phyloP scores from a whole-genome alignment of 2,329 filamentous ascomycete genomes.

The Botrytis paeoniae region DNA sequence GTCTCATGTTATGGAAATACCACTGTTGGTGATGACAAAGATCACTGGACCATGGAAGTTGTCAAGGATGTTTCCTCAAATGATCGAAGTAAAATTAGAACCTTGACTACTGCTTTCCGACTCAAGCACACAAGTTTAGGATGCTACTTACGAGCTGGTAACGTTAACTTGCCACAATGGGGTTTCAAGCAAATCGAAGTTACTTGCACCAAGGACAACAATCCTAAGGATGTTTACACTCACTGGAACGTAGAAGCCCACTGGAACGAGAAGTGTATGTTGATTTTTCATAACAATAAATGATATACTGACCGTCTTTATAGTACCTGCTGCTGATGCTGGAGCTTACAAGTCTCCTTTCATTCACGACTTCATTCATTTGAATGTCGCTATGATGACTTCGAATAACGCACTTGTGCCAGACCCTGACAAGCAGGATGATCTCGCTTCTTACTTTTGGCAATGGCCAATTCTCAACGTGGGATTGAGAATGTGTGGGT shows the following conservation, averaged over 20 bases:
- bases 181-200: conserved; percentile 99
- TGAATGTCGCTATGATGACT: conserved; percentile 99
- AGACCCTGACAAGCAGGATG: conserved; percentile 98
- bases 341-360: conserved; percentile 95
- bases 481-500: conserved; percentile 96
- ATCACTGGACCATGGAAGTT: conserved; percentile 94
- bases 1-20: conserved; percentile 95
- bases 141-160: conserved; percentile 93
- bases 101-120: conserved; percentile 89
- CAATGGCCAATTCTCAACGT: conserved; percentile 97
- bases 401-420: conserved; percentile 98
- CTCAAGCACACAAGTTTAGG: conserved; percentile 77
- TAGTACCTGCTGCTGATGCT: conserved; percentile 84
- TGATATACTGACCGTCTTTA: conserved; percentile 36
- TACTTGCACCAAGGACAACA: conserved; percentile 90
- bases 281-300: background rate
- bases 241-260: conserved; percentile 99
- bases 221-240: conserved; percentile 87
- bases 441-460: conserved; percentile 95
- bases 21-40: conserved; percentile 93
- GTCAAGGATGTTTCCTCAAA: conserved; percentile 76
- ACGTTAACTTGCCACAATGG: conserved; percentile 96
- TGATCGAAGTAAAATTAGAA: conserved; percentile 81
- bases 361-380: conserved; percentile 93
- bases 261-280: conserved; percentile 86